Conservation (phyloP, 192 early-diverging fungal species). For the Piromyces finnis region DNA sequence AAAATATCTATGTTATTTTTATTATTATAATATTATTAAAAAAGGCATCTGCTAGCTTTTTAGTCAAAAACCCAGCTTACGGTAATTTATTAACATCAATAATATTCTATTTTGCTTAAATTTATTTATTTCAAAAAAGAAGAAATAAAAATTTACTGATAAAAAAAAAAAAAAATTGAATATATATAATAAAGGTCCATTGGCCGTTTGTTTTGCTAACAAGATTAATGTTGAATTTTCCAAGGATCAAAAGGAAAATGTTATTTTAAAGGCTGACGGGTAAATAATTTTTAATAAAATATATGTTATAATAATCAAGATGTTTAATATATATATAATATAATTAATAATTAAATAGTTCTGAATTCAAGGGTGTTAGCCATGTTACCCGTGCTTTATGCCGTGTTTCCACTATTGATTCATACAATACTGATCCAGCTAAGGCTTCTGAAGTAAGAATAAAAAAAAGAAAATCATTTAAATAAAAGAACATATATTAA, state of each 20-base stretch:
- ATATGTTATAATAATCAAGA: not conserved
- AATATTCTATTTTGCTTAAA: too few relatives aligned
- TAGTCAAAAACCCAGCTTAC: not conserved
- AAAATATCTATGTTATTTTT: too few relatives aligned
- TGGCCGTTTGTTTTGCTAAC: not conserved
- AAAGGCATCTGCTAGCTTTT: not conserved
- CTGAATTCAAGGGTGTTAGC: conserved; percentile 5
- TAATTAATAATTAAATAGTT: not conserved
- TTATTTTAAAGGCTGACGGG: not conserved
- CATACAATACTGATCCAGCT: conserved; percentile 3
- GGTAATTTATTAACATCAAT: not conserved
- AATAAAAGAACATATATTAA: not conserved
- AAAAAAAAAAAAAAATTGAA: too few relatives aligned
- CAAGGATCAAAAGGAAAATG: not conserved
- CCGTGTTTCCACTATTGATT: not conserved
- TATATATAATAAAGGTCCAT: not conserved
- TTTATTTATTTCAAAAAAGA: too few relatives aligned
- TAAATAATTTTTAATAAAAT: not conserved
- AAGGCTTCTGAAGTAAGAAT: not conserved
- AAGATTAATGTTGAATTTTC: not conserved
- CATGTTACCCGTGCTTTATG: conserved; percentile 9
- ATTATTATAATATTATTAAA: not conserved
- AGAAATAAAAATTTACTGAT: too few relatives aligned
- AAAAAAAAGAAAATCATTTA: too few relatives aligned
- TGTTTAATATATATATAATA: not conserved